These are phyloP conservation scores for Lolium multiflorum DNA, from an alignment of 176 grass and related monocot genomes.

Conservation along the genomic window DNA sequence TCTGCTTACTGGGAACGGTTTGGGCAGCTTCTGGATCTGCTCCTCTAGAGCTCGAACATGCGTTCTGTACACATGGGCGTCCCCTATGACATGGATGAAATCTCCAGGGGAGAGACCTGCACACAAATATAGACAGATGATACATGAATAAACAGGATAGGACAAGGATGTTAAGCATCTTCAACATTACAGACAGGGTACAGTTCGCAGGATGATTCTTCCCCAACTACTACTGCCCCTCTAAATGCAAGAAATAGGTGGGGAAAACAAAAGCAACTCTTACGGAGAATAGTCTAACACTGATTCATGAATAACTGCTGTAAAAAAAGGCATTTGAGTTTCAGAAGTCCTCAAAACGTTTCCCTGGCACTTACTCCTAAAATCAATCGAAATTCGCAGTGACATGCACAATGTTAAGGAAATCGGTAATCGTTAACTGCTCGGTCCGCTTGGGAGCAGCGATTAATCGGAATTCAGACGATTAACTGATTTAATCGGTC, in stretches of 20 bases:
- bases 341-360: neutral
- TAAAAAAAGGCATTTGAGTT: neutral
- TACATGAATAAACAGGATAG: neutral
- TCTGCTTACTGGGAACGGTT: conserved; percentile 76
- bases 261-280: neutral
- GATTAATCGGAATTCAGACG: too few relatives aligned
- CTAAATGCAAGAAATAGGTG: conserved; percentile 6
- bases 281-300: neutral
- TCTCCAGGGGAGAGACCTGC: conserved; percentile 84
- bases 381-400: neutral
- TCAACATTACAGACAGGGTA: conserved; percentile 7
- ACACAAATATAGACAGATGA: neutral
- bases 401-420: neutral
- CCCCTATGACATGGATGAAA: conserved; percentile 87
- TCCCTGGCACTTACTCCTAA: neutral
- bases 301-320: neutral
- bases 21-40: conserved; percentile 85
- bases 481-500: too few relatives aligned
- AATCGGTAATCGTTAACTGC: too few relatives aligned
- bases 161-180: conserved; percentile 3
- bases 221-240: neutral
- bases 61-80: conserved; percentile 87
- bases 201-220: neutral
- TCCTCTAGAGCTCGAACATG: conserved; percentile 89
- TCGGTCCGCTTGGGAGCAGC: too few relatives aligned